Evolutionary conservation across 2,329 filamentous ascomycete species (phyloP).

Genomic region (Fusarium sp.): DNA sequence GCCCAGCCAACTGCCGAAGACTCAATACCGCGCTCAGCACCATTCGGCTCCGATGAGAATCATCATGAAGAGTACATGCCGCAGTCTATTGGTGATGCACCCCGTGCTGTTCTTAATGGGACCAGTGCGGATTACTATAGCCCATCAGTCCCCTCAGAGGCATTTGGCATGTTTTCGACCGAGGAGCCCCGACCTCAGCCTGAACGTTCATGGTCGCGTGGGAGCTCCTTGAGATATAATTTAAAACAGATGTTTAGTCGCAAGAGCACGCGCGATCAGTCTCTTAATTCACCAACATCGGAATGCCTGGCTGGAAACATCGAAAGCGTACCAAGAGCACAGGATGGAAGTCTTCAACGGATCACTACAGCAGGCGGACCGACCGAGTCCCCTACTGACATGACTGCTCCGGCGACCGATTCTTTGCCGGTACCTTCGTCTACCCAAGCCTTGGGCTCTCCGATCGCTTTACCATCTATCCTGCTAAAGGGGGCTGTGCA

Average conservation of each 20-base stretch:
- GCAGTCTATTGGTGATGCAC: slow-evolving; percentile 40
- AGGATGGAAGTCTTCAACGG: slow-evolving; percentile 34
- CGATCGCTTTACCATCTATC: slow-evolving; percentile 31
- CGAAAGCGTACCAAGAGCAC: slow-evolving; percentile 13
- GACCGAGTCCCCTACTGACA: slow-evolving; percentile 46
- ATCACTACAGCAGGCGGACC: slow-evolving; percentile 38
- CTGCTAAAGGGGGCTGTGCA: slow-evolving; percentile 28
- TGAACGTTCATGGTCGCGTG: slow-evolving; percentile 43
- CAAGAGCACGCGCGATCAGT: slow-evolving; percentile 46
- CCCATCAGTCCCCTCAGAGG: slow-evolving; percentile 52
- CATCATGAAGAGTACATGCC: slow-evolving; percentile 43
- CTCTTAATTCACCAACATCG: slow-evolving; percentile 42
- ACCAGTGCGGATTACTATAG: slow-evolving; percentile 55
- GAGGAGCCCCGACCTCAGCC: slow-evolving; percentile 36
- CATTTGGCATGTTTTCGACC: slow-evolving; percentile 51
- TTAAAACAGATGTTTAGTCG: slow-evolving; percentile 50
- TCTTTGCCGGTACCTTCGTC: slow-evolving; percentile 20
- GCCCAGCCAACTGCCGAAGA: slow-evolving; percentile 20
- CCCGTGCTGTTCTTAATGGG: slow-evolving; percentile 47
- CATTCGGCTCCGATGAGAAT: slow-evolving; percentile 35
- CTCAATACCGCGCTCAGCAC: slow-evolving; percentile 29
- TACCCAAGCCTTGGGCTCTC: slow-evolving; percentile 35
- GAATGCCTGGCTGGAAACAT: slow-evolving; percentile 26
- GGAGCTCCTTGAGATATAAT: slow-evolving; percentile 49
- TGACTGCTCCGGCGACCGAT: slow-evolving; percentile 31